Evolutionary conservation across 345 rosid species (phyloP), one percentile per base, ranked within the genome.

Genomic region (Gossypium stocksii): DNA sequence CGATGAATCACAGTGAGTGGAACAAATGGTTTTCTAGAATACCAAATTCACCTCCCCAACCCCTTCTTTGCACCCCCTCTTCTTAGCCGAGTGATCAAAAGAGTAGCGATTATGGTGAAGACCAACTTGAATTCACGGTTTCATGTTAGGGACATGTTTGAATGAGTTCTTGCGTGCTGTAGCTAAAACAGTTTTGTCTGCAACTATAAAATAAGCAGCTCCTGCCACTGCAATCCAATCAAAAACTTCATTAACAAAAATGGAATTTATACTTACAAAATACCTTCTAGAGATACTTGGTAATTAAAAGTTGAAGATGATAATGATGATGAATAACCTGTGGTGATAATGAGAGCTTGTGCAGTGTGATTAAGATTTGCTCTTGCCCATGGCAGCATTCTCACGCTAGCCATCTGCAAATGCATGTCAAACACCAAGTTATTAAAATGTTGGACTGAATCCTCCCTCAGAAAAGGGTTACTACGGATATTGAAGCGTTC

Each of bases 261-360:
- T 34, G 41, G 17, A 78, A 54, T 73, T 4, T 8, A 65, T 52
- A 11, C 16, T 3, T 19, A 1, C n/a, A 56, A 1, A 29, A 7
- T 3, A 51, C 9, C 25, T 13, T 34, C 12, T 20, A 8, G 15
- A 10, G 4, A 22, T 2, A 13, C 25, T 64, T 23, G 49, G 41
- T 5, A 34, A 4, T 29, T 9, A 45, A 17, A 63, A n/a, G 69
- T 45, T 23, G 43, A 48, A n/a, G 51, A 46, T 46, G 34, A 29
- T 29, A 29, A 29, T 29, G 34, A 29, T 3, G 34, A 29, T 29
- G 19, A 46, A 23, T 34, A 9, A 87, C 91, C 91, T 77, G 91
- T 82, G 66, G 94, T 90, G 69, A 94, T 73, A 51, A 94, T 86
- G 71, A 94, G 97, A 77, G 98, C 98, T 78, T 94, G 98, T 73